Evolutionary conservation across 2,329 filamentous ascomycete genomes (phyloP).

Genomic region (Exophiala mesophila): DNA sequence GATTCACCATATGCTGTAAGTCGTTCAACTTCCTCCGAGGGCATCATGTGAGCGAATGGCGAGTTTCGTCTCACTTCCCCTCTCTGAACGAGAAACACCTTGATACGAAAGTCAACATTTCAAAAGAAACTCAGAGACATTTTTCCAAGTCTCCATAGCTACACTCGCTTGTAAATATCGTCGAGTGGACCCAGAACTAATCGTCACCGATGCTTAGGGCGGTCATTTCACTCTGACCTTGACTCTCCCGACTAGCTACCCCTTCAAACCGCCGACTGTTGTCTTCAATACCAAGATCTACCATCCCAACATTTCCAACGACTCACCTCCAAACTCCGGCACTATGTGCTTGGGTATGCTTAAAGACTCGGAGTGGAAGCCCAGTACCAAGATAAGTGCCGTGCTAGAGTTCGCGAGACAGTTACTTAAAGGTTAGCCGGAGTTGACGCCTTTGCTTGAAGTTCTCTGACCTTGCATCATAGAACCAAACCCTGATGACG

Average conservation of each 20-base stretch:
- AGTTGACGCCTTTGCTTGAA: too few species aligned
- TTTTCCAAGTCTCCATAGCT: too few species aligned
- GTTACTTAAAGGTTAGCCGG: constrained; percentile 50
- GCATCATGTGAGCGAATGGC: too few species aligned
- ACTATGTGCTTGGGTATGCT: constrained; percentile 82
- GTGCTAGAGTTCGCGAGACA: constrained; percentile 73
- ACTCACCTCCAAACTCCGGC: constrained; percentile 51
- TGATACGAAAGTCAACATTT: too few species aligned
- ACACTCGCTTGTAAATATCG: too few species aligned
- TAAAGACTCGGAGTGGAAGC: constrained; percentile 87
- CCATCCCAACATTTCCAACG: constrained; percentile 70
- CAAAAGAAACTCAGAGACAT: too few species aligned
- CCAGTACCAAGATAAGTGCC: constrained; percentile 67
- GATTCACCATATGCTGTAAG: constrained; percentile 61
- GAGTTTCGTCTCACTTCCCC: too few species aligned
- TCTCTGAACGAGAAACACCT: too few species aligned
- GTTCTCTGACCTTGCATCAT: too few species aligned
- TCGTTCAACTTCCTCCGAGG: constrained; percentile 16
- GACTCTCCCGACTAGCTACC: constrained; percentile 72
- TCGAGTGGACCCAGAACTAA: too few species aligned
- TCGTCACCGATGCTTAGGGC: constrained; percentile 41
- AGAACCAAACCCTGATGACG: constrained; percentile 83
- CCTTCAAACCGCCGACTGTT: constrained; percentile 79
- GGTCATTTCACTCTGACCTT: constrained; percentile 71
- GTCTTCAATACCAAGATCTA: constrained; percentile 87